phyloP scores from a whole-genome alignment of 1,284 basidiomycete species.

The Phlebopus sp. region DNA sequence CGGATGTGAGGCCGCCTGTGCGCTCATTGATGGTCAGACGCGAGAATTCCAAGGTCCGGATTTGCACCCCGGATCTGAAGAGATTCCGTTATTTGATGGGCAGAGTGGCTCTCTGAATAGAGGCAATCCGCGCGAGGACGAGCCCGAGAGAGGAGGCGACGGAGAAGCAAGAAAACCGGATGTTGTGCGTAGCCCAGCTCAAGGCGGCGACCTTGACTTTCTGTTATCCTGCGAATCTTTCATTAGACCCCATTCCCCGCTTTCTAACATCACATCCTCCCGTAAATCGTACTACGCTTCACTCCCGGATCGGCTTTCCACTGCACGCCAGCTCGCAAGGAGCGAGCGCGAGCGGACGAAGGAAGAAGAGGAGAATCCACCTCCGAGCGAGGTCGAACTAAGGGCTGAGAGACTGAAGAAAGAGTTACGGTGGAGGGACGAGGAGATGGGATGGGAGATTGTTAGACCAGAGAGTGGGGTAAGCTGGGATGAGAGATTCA shows the following conservation, averaged over 20 bases:
- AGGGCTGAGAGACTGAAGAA: conserved; percentile 81
- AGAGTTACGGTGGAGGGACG: conserved; percentile 80
- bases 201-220: conserved; percentile 71
- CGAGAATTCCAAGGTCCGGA: conserved; percentile 59
- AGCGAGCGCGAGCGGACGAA: conserved; percentile 83
- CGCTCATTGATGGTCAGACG: conserved; percentile 63
- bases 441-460: conserved; percentile 76
- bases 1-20: conserved; percentile 82
- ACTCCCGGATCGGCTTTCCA: conserved; percentile 67
- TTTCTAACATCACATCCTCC: conserved; percentile 64
- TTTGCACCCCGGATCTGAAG: conserved; percentile 16
- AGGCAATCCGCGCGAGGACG: neutral
- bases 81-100: conserved; percentile 2
- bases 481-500: conserved; percentile 77
- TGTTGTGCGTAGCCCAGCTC: conserved; percentile 7
- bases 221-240: conserved; percentile 64
- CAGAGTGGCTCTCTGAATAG: no score
- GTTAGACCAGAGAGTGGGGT: conserved; percentile 62
- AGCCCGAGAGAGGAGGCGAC: neutral
- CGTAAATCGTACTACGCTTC: conserved; percentile 78
- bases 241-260: conserved; percentile 64
- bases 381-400: conserved; percentile 85
- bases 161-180: conserved; percentile 4
- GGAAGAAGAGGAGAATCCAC: conserved; percentile 78
- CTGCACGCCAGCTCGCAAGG: conserved; percentile 73